phyloP scores from a whole-genome alignment of 495 filamentous ascomycete genomes.

The Penicillium simplicissimum region DNA sequence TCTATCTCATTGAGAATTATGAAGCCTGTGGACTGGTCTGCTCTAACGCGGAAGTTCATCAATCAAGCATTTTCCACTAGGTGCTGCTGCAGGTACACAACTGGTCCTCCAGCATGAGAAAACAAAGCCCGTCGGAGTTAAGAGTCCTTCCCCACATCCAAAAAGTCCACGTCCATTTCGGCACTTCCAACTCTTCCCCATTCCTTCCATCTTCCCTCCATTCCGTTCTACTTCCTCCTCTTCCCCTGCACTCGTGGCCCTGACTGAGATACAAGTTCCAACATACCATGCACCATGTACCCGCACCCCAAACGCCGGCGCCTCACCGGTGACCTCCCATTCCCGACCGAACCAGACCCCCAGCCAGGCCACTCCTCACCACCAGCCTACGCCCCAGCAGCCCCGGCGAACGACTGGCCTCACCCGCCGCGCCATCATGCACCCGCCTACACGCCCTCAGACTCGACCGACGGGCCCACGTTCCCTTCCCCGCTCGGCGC shows the following conservation, averaged over 20 bases:
- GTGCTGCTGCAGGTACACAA: too few species aligned
- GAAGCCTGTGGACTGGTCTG: too few species aligned
- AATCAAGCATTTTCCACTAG: too few species aligned
- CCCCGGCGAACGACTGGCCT: constrained; percentile 11
- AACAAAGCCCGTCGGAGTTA: too few species aligned
- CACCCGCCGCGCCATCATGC: constrained; percentile 6
- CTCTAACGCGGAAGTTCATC: too few species aligned
- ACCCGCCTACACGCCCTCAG: constrained; percentile 21
- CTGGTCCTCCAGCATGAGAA: too few species aligned
- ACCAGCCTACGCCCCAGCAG: neutral
- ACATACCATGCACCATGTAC: constrained; percentile 3
- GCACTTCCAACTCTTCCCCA: neutral
- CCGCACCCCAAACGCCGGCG: constrained; percentile 15
- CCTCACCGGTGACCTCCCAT: constrained; percentile 8
- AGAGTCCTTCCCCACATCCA: too few species aligned
- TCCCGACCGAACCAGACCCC: constrained; percentile 1
- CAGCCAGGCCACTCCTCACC: constrained; percentile 7
- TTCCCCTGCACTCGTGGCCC: neutral
- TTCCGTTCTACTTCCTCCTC: neutral
- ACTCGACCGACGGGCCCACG: constrained; percentile 21
- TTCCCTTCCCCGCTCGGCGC: constrained; percentile 27
- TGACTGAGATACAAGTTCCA: too few species aligned
- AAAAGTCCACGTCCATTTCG: too few species aligned
- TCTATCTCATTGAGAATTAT: too few species aligned
- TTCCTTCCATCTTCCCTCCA: neutral